Evolutionary conservation across 768 basidiomycete genomes (phyloP), one percentile per base, ranked within the genome.

Genomic region (Agrocybe pediades): DNA sequence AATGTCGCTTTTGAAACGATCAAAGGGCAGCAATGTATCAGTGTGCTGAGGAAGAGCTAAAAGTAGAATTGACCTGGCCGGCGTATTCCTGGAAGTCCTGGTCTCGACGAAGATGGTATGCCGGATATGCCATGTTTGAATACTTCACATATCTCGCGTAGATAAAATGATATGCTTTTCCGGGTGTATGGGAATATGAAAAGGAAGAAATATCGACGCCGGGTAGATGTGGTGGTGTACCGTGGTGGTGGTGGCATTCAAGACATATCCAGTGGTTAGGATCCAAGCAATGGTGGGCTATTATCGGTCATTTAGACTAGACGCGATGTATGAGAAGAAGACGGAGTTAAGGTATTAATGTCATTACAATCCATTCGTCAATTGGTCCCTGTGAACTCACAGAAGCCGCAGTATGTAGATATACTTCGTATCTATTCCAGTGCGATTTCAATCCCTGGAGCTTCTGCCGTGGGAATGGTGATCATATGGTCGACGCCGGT

Each of bases 381-480:
- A 7, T 30, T 30, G 29, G 29, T 7, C 15, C 6, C 29, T 7
- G 29, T 7, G 7, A 30, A 30, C 29, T n/a, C n/a, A n/a, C n/a
- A n/a, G n/a, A n/a, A n/a, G n/a, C n/a, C n/a, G n/a, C n/a, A n/a
- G n/a, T n/a, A n/a, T n/a, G n/a, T n/a, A n/a, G n/a, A n/a, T n/a
- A n/a, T n/a, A n/a, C n/a, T n/a, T n/a, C n/a, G n/a, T n/a, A n/a
- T n/a, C n/a, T n/a, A 51, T 54, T 25, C 21, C 3, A 17, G 23
- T 9, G 19, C 20, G 11, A 13, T 11, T 41, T 59, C 49, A 57
- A 39, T 54, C 57, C 36, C 55, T 54, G 15, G 47, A 55, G 24
- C 39, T 55, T 62, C 60, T 58, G 29, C 53, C 48, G 27, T 47
- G 56, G 23, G 48, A 54, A 41, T 54, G 44, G 53, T 51, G 51